These are phyloP conservation scores for Funneliformis geosporum DNA, from an alignment of 192 early-diverging fungal species.

Conservation along the genomic window DNA sequence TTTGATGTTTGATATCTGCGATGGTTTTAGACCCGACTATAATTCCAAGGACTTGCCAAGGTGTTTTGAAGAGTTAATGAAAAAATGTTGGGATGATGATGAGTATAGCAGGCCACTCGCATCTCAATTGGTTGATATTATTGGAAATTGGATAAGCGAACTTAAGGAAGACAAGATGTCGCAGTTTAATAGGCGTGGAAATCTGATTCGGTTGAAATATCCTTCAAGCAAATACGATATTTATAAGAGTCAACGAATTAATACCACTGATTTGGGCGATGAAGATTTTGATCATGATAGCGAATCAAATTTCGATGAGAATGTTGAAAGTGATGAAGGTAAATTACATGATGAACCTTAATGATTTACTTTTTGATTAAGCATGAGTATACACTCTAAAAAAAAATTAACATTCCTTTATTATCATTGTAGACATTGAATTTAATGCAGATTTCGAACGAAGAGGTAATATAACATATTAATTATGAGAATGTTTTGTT, in stretches of 20 bases:
- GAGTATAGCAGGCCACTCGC: not conserved
- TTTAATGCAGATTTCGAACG: not conserved
- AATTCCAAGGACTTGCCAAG: not conserved
- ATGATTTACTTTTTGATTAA: too few relatives aligned
- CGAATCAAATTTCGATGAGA: not conserved
- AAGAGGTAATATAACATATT: not conserved
- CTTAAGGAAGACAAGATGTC: not conserved
- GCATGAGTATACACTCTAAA: too few relatives aligned
- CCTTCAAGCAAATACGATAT: conserved; percentile 6
- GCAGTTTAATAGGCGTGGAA: not conserved
- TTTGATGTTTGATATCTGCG: conserved; percentile 8
- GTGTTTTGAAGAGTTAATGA: conserved; percentile 6
- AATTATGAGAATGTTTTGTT: too few relatives aligned
- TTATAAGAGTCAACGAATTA: conserved; percentile 1
- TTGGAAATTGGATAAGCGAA: not conserved
- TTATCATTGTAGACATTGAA: not conserved
- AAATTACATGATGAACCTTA: not conserved
- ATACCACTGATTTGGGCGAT: not conserved
- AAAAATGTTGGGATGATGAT: conserved; percentile 20
- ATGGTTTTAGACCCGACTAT: not conserved
- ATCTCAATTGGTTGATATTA: not conserved
- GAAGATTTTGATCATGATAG: not conserved
- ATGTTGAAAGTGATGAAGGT: not conserved
- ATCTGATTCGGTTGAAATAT: not conserved
- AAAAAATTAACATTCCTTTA: too few relatives aligned